A percentile compares a stretch with the other conserved stretches of the same genome.
Conservation (phyloP, 2,329 filamentous ascomycete genomes). For the Penicillium nordicum region DNA sequence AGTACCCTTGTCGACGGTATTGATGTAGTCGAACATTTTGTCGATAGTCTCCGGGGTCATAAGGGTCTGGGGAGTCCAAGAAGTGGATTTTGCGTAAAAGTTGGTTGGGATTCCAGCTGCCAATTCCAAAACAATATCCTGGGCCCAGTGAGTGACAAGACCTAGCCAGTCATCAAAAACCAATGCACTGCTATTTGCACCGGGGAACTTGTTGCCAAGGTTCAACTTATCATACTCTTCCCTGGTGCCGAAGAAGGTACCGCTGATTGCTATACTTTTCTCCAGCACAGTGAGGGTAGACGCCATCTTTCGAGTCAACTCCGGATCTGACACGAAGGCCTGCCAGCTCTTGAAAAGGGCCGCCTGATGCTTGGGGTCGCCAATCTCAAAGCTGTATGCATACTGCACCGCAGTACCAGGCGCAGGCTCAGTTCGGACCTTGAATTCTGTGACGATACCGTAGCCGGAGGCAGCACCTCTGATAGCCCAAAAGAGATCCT, state of each 20-base stretch:
- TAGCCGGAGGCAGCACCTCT: constrained; percentile 38
- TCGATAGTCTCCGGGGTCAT: background rate
- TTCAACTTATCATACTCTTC: background rate
- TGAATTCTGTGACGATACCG: constrained; percentile 41
- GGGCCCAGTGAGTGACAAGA: background rate
- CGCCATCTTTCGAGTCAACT: background rate
- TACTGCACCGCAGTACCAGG: constrained; percentile 52
- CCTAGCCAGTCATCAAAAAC: background rate
- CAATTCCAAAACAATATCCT: background rate
- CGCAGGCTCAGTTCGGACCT: constrained; percentile 35
- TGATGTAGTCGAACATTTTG: background rate
- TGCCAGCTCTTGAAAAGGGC: background rate
- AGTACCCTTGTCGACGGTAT: background rate
- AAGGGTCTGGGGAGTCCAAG: background rate
- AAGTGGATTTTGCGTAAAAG: background rate
- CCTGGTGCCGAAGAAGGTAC: background rate
- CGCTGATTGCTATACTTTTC: background rate
- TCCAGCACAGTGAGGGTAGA: background rate
- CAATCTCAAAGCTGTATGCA: constrained; percentile 53
- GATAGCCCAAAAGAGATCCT: constrained; percentile 37
- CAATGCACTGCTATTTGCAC: constrained; percentile 40
- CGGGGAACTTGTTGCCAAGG: background rate
- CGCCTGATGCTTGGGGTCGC: constrained; percentile 19
- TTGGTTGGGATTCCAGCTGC: background rate
- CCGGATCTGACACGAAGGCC: background rate